Evolutionary conservation across 1,284 basidiomycete genomes (phyloP).

Genomic region (Ustilago curta): DNA sequence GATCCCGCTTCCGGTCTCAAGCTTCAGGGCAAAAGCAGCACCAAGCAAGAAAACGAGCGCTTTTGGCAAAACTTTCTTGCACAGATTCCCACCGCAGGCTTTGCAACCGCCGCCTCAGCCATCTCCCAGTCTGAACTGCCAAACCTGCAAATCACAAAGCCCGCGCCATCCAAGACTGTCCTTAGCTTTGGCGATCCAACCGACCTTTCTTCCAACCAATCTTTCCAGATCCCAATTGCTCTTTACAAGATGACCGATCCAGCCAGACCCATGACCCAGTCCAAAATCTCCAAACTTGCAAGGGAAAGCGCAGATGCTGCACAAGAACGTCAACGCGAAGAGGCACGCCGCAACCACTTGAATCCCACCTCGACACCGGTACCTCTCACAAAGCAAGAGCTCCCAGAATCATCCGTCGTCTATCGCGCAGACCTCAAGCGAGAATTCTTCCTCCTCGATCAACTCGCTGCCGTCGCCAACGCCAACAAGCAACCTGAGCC

Average conservation of each 20-base stretch:
- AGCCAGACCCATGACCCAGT: conserved; percentile 79
- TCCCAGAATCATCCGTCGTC: conserved; percentile 12
- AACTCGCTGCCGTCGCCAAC: conserved; percentile 58
- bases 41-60: conserved; percentile 83
- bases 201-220: conserved; percentile 73
- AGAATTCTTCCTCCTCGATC: conserved; percentile 49
- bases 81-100: conserved; percentile 71
- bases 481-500: conserved; percentile 71
- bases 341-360: conserved; percentile 27
- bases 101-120: conserved; percentile 70
- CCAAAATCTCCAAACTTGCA: conserved; percentile 56
- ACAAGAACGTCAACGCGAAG: conserved; percentile 22
- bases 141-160: conserved; percentile 48
- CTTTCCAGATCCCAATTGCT: conserved; percentile 81
- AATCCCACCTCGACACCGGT: conserved; percentile 33
- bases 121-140: conserved; percentile 52
- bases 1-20: conserved; percentile 77
- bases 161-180: conserved; percentile 39
- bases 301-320: conserved; percentile 38
- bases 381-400: conserved; percentile 10
- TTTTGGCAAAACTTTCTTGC: conserved; percentile 78
- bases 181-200: conserved; percentile 61
- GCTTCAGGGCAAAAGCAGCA: conserved; percentile 77
- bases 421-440: conserved; percentile 41
- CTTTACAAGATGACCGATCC: conserved; percentile 85